Evolutionary conservation across 1,284 basidiomycete species (phyloP), one percentile per base, ranked within the genome.

Genomic region (Irpex rosettiformis): DNA sequence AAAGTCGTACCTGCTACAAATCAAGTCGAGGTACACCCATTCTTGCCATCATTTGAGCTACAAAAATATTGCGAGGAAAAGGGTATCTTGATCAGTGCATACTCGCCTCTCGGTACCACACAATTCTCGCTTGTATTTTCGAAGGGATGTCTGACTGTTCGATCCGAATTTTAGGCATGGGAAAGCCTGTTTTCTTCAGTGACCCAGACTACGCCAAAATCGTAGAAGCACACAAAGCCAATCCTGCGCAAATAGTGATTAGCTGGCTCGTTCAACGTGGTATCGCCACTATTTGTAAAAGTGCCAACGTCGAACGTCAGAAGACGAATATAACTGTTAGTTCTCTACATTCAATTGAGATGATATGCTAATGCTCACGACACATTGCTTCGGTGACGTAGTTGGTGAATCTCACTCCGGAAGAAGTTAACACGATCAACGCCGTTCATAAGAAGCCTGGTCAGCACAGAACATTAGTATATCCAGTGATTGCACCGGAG

Each of bases 21-120:
- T 70, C 86, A 89, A 71, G 79, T 86, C 29, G 84, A 87, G 70
- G 61, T 82, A 28, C 85, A 87, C 65, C 83, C 84, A 2, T 81
- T 73, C 62, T 74, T 82, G n/a, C 82, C 83, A 0, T 80, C 86
- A 61, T 70, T 77, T 58, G 78, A 84, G 18, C 75, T 89, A 11
- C 74, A 82, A 58, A 65, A 73, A 33, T 87, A 79, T 69, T 88
- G 86, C 69, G 72, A 80, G 30, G 64, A 71, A 42, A 79, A 84
- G 61, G 80, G 80, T 18, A 89, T 91, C 61, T 60, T 83, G 1
- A 66, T 89, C 43, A 82, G 86, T 28, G 87, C 85, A 1, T 91
- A 90, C 72, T 83, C 82, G 2, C 88, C 89, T 0, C 72, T 89
- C 4, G 88, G 86, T 65, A 60, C 51, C 67, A n/a, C 59, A 3